Conservation (phyloP, 805 yeast species). For the Komagataella kurtzmanii region DNA sequence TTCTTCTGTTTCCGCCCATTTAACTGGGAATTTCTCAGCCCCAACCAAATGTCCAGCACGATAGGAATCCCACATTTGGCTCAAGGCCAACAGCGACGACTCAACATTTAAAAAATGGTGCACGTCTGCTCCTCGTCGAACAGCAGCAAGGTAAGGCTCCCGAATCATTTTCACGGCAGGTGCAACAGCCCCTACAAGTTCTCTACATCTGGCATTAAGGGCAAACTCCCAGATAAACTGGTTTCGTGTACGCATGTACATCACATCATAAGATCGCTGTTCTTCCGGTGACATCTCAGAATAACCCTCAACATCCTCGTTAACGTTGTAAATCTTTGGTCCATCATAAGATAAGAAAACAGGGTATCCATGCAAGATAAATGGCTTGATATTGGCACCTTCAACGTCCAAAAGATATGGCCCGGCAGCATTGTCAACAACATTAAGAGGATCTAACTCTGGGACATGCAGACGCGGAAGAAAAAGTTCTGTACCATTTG, state of each 20-base stretch:
- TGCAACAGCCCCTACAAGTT: conserved; percentile 69
- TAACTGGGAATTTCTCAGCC: conserved; percentile 42
- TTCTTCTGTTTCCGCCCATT: conserved; percentile 40
- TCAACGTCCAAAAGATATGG: conserved; percentile 72
- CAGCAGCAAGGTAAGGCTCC: conserved; percentile 46
- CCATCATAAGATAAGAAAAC: conserved; percentile 80
- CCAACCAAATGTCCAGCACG: conserved; percentile 43
- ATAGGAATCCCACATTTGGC: conserved; percentile 57
- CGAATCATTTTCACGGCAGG: conserved; percentile 66
- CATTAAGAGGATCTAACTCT: conserved; percentile 87
- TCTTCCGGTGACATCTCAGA: conserved; percentile 56
- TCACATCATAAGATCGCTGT: conserved; percentile 70
- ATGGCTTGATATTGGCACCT: conserved; percentile 69
- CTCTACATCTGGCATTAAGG: conserved; percentile 48
- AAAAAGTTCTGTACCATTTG: conserved; percentile 47
- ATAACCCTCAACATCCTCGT: conserved; percentile 63
- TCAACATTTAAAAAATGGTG: conserved; percentile 52
- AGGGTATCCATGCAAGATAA: conserved; percentile 67
- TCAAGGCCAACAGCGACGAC: conserved; percentile 51
- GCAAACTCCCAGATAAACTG: conserved; percentile 80
- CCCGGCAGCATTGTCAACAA: conserved; percentile 25
- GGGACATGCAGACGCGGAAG: conserved; percentile 68
- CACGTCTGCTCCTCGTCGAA: conserved; percentile 40
- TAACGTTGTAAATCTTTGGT: conserved; percentile 66
- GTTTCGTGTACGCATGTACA: conserved; percentile 82